A percentile compares a stretch with the other conserved stretches of the same genome.
phyloP scores from a whole-genome alignment of 148 eudicot genomes.

The Gaultheria prostrata region DNA sequence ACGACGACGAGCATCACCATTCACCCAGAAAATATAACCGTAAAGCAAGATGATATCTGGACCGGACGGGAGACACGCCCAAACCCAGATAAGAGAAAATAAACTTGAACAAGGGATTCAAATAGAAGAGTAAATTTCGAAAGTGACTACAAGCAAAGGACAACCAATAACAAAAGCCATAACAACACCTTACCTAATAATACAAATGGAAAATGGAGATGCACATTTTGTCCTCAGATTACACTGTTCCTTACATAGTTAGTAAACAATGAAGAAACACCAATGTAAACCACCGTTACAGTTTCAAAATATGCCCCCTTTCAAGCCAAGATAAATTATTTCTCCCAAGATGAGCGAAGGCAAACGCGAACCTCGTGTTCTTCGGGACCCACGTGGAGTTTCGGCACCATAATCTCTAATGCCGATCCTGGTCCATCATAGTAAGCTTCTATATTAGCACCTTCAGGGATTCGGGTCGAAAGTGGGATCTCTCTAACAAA shows the following conservation, averaged over 20 bases:
- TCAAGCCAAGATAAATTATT: slow-evolving; percentile 26
- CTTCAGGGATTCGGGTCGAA: slow-evolving; percentile 56
- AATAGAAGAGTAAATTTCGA: slow-evolving; percentile 1
- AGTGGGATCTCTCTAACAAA: slow-evolving; percentile 56
- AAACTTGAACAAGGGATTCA: neutral
- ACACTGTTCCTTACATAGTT: slow-evolving; percentile 13
- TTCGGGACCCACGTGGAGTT: slow-evolving; percentile 44
- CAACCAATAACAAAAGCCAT: slow-evolving; percentile 20
- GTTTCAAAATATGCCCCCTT: neutral
- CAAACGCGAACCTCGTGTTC: slow-evolving; percentile 60
- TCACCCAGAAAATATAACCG: neutral
- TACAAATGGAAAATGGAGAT: slow-evolving; percentile 3
- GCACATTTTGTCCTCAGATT: slow-evolving; percentile 10
- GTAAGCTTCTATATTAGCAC: slow-evolving; percentile 57
- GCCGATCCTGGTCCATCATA: slow-evolving; percentile 44
- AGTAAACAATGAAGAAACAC: slow-evolving; percentile 18
- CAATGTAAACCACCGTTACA: slow-evolving; percentile 12
- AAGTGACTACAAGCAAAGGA: slow-evolving; percentile 15
- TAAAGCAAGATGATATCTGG: neutral
- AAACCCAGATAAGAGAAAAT: neutral
- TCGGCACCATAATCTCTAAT: slow-evolving; percentile 58
- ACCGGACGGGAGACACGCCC: neutral
- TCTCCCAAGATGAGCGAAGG: slow-evolving; percentile 41
- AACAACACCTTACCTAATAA: slow-evolving; percentile 1
- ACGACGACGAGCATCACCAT: neutral